These are phyloP conservation scores for Calonectria ilicicola DNA, from an alignment of 2,329 filamentous ascomycete genomes.

Conservation along the genomic window DNA sequence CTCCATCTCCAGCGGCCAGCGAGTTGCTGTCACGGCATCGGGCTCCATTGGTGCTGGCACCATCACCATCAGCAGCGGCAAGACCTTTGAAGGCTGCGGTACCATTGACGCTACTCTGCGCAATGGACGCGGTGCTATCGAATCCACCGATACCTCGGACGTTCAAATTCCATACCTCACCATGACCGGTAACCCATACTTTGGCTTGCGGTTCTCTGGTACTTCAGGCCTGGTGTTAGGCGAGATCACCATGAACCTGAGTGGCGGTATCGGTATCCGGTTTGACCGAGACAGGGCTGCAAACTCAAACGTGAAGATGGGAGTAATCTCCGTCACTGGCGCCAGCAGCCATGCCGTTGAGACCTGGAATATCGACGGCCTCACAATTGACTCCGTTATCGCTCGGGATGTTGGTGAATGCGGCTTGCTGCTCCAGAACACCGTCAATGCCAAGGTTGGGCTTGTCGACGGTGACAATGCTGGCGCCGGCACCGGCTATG, in stretches of 20 bases:
- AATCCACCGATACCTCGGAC: constrained; percentile 59
- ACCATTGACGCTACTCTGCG: constrained; percentile 61
- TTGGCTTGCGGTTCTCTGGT: constrained; percentile 67
- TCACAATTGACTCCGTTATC: constrained; percentile 64
- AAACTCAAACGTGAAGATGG: constrained; percentile 67
- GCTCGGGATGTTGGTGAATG: constrained; percentile 66
- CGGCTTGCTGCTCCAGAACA: constrained; percentile 65
- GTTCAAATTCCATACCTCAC: constrained; percentile 67
- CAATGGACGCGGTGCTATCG: constrained; percentile 64
- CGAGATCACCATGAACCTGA: constrained; percentile 66
- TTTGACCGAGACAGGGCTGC: constrained; percentile 67
- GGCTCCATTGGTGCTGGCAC: constrained; percentile 66
- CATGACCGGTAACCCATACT: constrained; percentile 70
- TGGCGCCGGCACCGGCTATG: constrained; percentile 64
- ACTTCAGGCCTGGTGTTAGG: constrained; percentile 61
- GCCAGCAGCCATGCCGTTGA: constrained; percentile 68
- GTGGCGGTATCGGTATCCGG: constrained; percentile 65
- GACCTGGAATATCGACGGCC: constrained; percentile 69
- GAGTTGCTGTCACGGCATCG: constrained; percentile 64
- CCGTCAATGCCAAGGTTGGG: constrained; percentile 63
- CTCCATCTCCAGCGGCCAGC: constrained; percentile 62
- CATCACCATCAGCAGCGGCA: constrained; percentile 63
- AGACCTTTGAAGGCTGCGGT: constrained; percentile 70
- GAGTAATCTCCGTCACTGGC: constrained; percentile 62
- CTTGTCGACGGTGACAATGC: constrained; percentile 69